Base-by-base conservation (phyloP, 2,329 filamentous ascomycete genomes). In the Sordariomycetes sp. region DNA sequence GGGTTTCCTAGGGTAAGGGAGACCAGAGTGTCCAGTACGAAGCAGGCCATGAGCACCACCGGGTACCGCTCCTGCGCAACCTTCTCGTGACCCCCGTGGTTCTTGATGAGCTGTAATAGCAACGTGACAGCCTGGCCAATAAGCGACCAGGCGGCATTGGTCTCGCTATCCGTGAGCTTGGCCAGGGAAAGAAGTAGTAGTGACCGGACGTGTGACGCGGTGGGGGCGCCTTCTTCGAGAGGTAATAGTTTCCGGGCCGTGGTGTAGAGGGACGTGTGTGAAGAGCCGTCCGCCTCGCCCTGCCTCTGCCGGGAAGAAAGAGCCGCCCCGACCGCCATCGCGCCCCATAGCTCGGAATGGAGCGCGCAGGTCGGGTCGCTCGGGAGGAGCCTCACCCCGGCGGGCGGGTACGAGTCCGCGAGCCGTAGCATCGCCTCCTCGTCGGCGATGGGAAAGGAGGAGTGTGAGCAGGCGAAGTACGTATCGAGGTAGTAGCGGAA, bases 401-500 rank as follows among this genome's bases (percentile, higher is more conserved):
- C 70, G 28, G 62, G 53, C 28, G 71, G 65, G 35, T 81, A 82
- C 8, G 68, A 67, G 46, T 74, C 69, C 0, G 72, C 79, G 59
- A 67, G 75, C 59, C 64, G 76, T 55, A 86, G 72, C 4, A 89
- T 72, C 50, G 79, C 77, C 54, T 86, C 80, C 61, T 85, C 87
- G 62, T 90, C 85, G 12, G 87, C 74, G 28, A 92, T 83, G 0
- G 88, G 88, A 28, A 92, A 77, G 88, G 88, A 92, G 57, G 80
- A 83, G 67, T 91, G 86, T 0, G 85, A 89, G 64, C 89, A 89
- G 1, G 86, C 81, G 60, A 89, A 88, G 67, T 90, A 91, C 4
- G 87, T 77, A 62, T 90, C 86, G 46, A 91, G 72, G 3, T 91
- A 75, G 2, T 78, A 74, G 73, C 76, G 84, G 66, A 78, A 81